Base-by-base conservation (phyloP, 805 yeast species). In the Sungouiozyma ichnusensis region DNA sequence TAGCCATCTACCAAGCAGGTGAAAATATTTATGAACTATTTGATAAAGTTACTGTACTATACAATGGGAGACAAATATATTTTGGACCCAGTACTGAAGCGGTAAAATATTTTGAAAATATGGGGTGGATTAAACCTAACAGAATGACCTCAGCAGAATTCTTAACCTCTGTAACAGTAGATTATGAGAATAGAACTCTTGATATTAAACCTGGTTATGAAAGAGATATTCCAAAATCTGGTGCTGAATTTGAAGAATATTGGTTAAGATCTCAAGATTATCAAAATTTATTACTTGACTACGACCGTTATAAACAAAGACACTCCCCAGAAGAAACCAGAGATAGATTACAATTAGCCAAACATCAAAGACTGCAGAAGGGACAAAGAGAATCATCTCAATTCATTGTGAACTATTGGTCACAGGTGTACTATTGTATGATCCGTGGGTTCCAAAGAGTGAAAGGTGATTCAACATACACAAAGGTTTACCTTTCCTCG, bases 141-240 rank as follows among this genome's bases (percentile, higher is more conserved):
- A 73, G 85, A 67, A 79, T 76, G 69, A 75, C 83, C 3, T 77
- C 84, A 39, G 76, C 82, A 7, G 85, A 79, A 55, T 79, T 67
- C 55, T 70, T 79, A 53, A 79, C 85, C 15, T 70, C 83, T 3
- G 72, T 79, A 40, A 79, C 85, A 15, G 62, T 61, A 14, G 81
- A 78, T 57, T 83, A 81, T 14, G 71, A 69, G 20, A 82, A 78
- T 45, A 71, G 84, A 64, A 63, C 71, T 14, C 46, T 66, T 18
- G 62, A 51, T 9, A 68, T 57, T 20, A 61, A 57, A 41, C 66
- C 67, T 14, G 84, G 81, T 13, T 69, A 49, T 45, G 77, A 74
- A 52, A 58, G 60, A 35, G 66, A 59, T 43, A 74, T 77, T 16
- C 85, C 85, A 18, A 57, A 65, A 43, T 68, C 77, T 15, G 70